These are phyloP conservation scores for Durotheca rogersii DNA, from an alignment of 495 filamentous ascomycete species.

Conservation along the genomic window DNA sequence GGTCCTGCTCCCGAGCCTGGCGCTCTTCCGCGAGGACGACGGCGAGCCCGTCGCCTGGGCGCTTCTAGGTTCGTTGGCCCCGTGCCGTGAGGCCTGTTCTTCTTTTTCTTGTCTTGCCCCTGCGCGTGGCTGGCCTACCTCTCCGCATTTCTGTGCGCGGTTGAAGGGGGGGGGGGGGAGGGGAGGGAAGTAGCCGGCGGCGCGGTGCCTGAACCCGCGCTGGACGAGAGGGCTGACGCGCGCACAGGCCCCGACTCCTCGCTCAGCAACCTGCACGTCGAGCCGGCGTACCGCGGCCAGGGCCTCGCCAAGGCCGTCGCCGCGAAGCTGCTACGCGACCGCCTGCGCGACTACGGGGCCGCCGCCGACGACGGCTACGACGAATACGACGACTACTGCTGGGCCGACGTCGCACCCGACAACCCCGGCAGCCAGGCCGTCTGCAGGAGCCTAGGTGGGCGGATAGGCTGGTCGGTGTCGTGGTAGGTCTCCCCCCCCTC, in stretches of 20 bases:
- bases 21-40: slow-evolving; percentile 36
- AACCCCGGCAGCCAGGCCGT: slow-evolving; percentile 46
- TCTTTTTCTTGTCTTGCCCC: not conserved
- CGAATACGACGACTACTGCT: slow-evolving; percentile 44
- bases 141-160: too few relatives aligned
- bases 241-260: slow-evolving; percentile 33
- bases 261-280: slow-evolving; percentile 29
- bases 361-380: too few relatives aligned
- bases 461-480: slow-evolving; percentile 36
- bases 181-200: too few relatives aligned
- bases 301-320: slow-evolving; percentile 49
- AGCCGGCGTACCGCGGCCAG: slow-evolving; percentile 44
- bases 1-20: slow-evolving; percentile 38
- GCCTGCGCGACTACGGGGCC: slow-evolving; percentile 37
- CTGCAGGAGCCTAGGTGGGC: slow-evolving; percentile 47
- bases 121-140: too few relatives aligned
- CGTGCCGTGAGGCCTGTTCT: not conserved
- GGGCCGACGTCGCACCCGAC: slow-evolving; percentile 44
- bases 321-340: slow-evolving; percentile 42
- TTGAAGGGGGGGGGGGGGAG: too few relatives aligned
- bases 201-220: too few relatives aligned
- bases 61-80: slow-evolving; percentile 35
- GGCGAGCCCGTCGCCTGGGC: slow-evolving; percentile 46
- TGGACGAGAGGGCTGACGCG: too few relatives aligned
- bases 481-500: slow-evolving; percentile 41